Base-by-base conservation (phyloP, 2,329 filamentous ascomycete genomes). In the Lasiodiplodia hormozganensis region DNA sequence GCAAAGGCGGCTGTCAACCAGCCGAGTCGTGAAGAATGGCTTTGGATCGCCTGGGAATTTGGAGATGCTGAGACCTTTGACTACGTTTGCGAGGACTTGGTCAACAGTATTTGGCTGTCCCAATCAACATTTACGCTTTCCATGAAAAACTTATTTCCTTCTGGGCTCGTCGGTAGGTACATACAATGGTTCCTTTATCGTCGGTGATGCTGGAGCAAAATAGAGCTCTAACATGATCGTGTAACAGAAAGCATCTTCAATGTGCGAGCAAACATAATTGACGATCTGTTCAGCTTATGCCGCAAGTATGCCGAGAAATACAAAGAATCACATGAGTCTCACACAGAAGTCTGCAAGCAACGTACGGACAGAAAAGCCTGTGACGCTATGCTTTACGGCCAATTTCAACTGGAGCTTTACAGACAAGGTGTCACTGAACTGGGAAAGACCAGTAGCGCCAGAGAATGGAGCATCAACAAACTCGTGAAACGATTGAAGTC, bases 31-130 rank as follows among this genome's bases (percentile, higher is more conserved):
- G 40, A 52, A 11, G 25, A 64, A 34, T 64, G 43, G 60, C 60
- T 64, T 6, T 52, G 60, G 60, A 64, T 52, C n/a, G 28, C 60
- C 5, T 64, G 47, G 60, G 28, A 40, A 14, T 38, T 64, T 7
- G 47, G 60, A 12, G 38, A 36, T 12, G 3, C 16, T 11, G 18
- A 49, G 7, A 3, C 14, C 1, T 64, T 64, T 16, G 11, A 53
- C 8, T 16, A 10, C 0, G 10, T 64, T 21, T 25, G 49, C 21
- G 21, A 7, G 28, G 4, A 23, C n/a, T n/a, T n/a, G n/a, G n/a
- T n/a, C n/a, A n/a, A n/a, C n/a, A n/a, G n/a, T n/a, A n/a, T n/a
- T n/a, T n/a, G n/a, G n/a, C n/a, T n/a, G n/a, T n/a, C n/a, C n/a
- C n/a, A n/a, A n/a, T n/a, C n/a, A n/a, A n/a, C n/a, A n/a, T n/a